These are phyloP conservation scores for Erodium maritimum DNA, from an alignment of 345 rosid genomes.

Conservation along the genomic window DNA sequence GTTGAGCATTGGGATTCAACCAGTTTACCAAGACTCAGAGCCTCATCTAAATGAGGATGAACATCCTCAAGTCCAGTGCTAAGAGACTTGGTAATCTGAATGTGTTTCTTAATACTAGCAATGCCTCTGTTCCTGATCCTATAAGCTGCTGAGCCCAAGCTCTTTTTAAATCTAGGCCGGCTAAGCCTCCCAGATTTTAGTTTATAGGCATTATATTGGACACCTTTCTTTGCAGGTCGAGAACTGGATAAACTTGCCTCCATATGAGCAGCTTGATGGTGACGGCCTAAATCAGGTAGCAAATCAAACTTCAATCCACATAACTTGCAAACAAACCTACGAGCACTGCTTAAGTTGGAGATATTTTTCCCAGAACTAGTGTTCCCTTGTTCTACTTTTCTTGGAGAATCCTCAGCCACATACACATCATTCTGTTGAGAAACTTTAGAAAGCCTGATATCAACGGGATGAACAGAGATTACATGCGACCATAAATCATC, in stretches of 20 bases:
- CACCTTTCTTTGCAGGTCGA: conserved; percentile 55
- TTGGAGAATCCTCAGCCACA: conserved; percentile 20
- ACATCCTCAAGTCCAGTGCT: conserved; percentile 18
- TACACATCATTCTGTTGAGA: conserved; percentile 20
- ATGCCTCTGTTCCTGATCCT: conserved; percentile 59
- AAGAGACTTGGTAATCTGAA: conserved; percentile 53
- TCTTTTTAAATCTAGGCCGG: conserved; percentile 79
- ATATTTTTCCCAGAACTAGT: conserved; percentile 26
- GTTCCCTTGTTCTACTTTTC: conserved; percentile 26
- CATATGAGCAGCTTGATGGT: conserved; percentile 99
- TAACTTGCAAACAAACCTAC: conserved; percentile 69
- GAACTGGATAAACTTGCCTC: conserved; percentile 43
- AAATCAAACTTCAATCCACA: conserved; percentile 87
- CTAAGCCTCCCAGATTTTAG: conserved; percentile 89
- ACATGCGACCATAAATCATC: conserved; percentile 75
- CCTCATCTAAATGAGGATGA: conserved; percentile 27
- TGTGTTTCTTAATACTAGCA: conserved; percentile 58
- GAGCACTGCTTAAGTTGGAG: conserved; percentile 27
- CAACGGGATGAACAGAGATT: conserved; percentile 54
- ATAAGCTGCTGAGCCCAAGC: conserved; percentile 62
- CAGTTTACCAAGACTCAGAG: conserved; percentile 34
- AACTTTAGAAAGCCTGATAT: conserved; percentile 37
- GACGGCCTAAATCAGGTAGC: conserved; percentile 96
- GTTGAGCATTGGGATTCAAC: conserved; percentile 52
- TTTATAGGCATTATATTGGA: conserved; percentile 56